Evolutionary conservation across 805 yeast species (phyloP), one percentile per base, ranked within the genome.

Genomic region (Sugiyamaella americana): DNA sequence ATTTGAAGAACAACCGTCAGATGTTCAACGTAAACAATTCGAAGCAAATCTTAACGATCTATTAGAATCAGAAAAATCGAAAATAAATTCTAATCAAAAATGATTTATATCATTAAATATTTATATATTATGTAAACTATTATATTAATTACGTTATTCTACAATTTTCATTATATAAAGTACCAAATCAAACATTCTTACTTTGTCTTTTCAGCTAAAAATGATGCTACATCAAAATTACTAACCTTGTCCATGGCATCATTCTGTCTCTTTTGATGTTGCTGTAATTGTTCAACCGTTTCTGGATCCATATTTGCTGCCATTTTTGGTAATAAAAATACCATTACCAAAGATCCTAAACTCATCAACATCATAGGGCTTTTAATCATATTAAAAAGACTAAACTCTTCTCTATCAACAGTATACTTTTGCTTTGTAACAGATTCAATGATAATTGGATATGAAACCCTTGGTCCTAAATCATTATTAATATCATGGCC

Each of bases 331-430:
- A 67, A 39, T 11, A 55, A 58, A 13, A 63, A 51, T 17, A 66
- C 67, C 50, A 65, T 48, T 8, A 54, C 59, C 41, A 67, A 50
- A 6, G 67, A 56, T 1, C 46, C 61, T 22, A 67, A 40, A 10
- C 64, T 53, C 53, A 67, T 48, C 32, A 63, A 49, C 51, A 67
- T 64, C 59, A 64, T 64, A 8, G 70, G 70, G 46, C 58, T 59
- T 51, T 57, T 57, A 52, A 67, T 29, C 55, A 66, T 59, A 24
- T 48, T 48, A 34, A 59, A 38, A 10, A 65, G 39, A 36, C 62
- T 60, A 50, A 62, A 62, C 20, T 52, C 54, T 22, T 60, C 61
- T 10, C 66, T 54, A 17, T 38, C 43, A 26, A 55, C 44, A 11
- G 52, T 40, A 43, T 64, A 67, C 5, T 51, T 47, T 3, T 58